These are phyloP conservation scores for Rhododendron griersonianum DNA, from an alignment of 148 eudicot species.

Conservation along the genomic window DNA sequence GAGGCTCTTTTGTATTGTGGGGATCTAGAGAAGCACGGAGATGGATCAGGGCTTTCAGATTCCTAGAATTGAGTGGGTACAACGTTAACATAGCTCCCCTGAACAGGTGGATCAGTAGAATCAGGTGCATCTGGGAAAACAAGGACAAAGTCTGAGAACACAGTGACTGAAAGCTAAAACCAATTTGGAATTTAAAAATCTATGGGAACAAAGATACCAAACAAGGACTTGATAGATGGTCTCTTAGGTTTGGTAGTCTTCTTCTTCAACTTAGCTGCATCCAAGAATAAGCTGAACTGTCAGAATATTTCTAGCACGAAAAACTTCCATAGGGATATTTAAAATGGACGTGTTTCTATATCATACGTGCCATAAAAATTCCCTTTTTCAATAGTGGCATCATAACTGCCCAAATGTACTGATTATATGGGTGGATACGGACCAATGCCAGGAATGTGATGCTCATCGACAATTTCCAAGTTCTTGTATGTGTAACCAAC, in stretches of 20 bases:
- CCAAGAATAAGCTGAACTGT: neutral
- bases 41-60: constrained; percentile 15
- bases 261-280: constrained; percentile 21
- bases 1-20: constrained; percentile 4
- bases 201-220: constrained; percentile 8
- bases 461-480: constrained; percentile 31
- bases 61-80: constrained; percentile 6
- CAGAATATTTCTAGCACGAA: neutral
- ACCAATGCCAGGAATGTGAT: constrained; percentile 31
- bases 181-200: neutral
- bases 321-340: neutral
- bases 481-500: constrained; percentile 37
- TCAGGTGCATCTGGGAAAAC: neutral
- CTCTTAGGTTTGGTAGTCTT: constrained; percentile 18
- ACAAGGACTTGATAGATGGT: constrained; percentile 22
- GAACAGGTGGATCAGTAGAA: neutral
- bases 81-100: neutral
- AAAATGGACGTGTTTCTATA: neutral
- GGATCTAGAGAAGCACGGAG: neutral
- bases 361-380: neutral
- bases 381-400: neutral
- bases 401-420: neutral
- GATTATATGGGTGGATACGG: neutral
- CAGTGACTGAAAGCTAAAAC: neutral
- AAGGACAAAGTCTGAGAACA: neutral